These are phyloP conservation scores for Marsdenia floribunda DNA, from an alignment of 257 asterid genomes.

Conservation along the genomic window DNA sequence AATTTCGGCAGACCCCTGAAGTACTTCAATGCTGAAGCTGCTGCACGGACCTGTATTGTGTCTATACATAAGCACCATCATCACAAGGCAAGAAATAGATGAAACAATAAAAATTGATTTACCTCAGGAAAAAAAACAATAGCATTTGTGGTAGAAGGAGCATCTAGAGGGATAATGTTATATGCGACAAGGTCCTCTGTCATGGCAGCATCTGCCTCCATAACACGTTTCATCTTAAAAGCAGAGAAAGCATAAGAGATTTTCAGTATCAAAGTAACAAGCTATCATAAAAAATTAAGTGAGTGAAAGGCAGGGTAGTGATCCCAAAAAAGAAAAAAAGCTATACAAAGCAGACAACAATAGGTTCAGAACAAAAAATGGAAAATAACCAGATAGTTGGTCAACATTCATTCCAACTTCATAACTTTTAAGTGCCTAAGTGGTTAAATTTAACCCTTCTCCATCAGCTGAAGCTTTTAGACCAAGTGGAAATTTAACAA, in stretches of 20 bases:
- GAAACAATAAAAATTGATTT: conserved; percentile 20
- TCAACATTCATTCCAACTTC: background rate
- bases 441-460: too few relatives aligned
- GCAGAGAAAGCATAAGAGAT: conserved; percentile 21
- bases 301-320: background rate
- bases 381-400: background rate
- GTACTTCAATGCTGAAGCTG: conserved; percentile 70
- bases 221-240: conserved; percentile 80
- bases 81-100: background rate
- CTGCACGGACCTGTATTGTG: conserved; percentile 65
- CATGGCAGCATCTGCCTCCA: conserved; percentile 98
- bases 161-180: conserved; percentile 91
- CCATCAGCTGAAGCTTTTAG: too few relatives aligned
- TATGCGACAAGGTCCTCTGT: conserved; percentile 83
- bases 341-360: background rate
- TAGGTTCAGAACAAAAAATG: background rate
- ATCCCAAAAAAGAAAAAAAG: background rate
- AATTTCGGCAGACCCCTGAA: conserved; percentile 78
- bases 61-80: conserved; percentile 22
- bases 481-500: too few relatives aligned
- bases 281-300: background rate
- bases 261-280: background rate
- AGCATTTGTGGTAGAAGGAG: conserved; percentile 64
- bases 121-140: conserved; percentile 81
- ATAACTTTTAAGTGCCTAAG: background rate